Conservation (phyloP, 306 rosid species). For the Dalbergia cochinchinensis region DNA sequence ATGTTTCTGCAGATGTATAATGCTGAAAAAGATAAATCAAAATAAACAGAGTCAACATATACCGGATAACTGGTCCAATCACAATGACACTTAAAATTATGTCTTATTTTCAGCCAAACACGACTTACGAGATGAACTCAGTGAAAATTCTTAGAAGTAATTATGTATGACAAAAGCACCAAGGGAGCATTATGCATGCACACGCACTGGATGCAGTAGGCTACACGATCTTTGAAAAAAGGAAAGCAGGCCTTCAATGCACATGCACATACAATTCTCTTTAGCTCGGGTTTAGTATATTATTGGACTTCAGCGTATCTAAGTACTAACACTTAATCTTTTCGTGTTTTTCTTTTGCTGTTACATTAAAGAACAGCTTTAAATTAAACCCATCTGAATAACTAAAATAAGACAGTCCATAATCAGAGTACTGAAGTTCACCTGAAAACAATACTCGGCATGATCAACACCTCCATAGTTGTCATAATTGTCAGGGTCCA, state of each 20-base stretch:
- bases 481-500: constrained; percentile 92
- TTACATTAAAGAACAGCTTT: constrained; percentile 28
- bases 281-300: neutral
- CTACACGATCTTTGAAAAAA: neutral
- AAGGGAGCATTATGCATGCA: neutral
- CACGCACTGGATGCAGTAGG: neutral
- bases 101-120: constrained; percentile 22
- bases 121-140: constrained; percentile 20
- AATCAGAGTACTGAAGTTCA: constrained; percentile 46
- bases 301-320: constrained; percentile 1
- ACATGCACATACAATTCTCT: constrained; percentile 14
- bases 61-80: constrained; percentile 20
- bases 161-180: neutral
- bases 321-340: neutral
- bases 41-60: constrained; percentile 43
- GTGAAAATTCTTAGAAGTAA: neutral
- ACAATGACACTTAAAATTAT: constrained; percentile 13
- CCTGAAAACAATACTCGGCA: constrained; percentile 98
- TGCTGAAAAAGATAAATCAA: constrained; percentile 65
- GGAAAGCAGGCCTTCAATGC: constrained; percentile 7
- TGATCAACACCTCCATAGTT: constrained; percentile 91
- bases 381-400: constrained; percentile 33
- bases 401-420: constrained; percentile 26
- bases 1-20: constrained; percentile 85
- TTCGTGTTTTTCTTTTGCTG: neutral